These are phyloP conservation scores for Hemileia vastatrix DNA, from an alignment of 1,284 basidiomycete genomes.

Conservation along the genomic window DNA sequence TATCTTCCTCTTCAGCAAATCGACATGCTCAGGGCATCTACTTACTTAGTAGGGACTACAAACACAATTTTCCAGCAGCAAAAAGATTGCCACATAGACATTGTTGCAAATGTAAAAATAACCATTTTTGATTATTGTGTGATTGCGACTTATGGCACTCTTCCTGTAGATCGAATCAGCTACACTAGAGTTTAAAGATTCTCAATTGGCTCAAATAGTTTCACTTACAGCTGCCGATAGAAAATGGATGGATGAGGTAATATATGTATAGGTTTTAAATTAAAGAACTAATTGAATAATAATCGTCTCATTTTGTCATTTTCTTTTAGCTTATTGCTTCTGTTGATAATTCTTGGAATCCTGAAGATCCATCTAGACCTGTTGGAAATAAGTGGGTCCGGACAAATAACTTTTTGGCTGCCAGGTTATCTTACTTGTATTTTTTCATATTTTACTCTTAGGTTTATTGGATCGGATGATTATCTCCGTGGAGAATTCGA, in stretches of 20 bases:
- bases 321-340: conserved; percentile 56
- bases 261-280: too few relatives aligned
- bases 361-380: conserved; percentile 53
- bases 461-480: conserved; percentile 21
- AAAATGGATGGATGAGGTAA: conserved; percentile 77
- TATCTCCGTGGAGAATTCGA: conserved; percentile 69
- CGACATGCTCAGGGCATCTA: conserved; percentile 70
- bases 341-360: conserved; percentile 69
- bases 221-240: conserved; percentile 82
- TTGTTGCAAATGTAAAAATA: conserved; percentile 89
- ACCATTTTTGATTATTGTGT: not conserved
- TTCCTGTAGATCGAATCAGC: conserved; percentile 64
- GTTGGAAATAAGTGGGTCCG: conserved; percentile 57
- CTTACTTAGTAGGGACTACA: conserved; percentile 79
- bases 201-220: conserved; percentile 64
- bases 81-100: conserved; percentile 66
- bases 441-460: not conserved
- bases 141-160: conserved; percentile 30
- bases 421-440: not conserved
- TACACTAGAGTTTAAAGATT: conserved; percentile 71
- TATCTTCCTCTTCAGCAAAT: conserved; percentile 94
- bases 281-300: too few relatives aligned
- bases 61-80: conserved; percentile 94
- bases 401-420: conserved; percentile 15
- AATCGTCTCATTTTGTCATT: too few relatives aligned